phyloP scores from a whole-genome alignment of 352 stramenopile species.

The Hyaloperonospora arabidopsidis region DNA sequence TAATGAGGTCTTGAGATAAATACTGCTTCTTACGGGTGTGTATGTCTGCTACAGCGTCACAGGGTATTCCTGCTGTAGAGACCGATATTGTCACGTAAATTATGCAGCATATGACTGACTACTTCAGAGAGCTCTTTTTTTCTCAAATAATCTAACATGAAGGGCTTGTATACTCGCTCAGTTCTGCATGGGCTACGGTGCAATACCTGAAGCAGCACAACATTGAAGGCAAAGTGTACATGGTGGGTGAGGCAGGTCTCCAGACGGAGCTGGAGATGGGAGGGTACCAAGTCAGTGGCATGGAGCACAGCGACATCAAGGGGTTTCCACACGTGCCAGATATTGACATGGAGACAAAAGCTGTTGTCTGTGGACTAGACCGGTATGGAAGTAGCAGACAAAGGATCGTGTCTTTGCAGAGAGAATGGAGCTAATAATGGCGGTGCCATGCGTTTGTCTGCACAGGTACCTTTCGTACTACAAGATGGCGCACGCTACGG shows the following conservation, averaged over 20 bases:
- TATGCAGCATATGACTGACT: not conserved
- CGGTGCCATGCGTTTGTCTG: not conserved
- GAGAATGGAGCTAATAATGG: not conserved
- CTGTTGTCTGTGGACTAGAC: constrained; percentile 77
- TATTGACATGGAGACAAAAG: constrained; percentile 61
- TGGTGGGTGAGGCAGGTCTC: constrained; percentile 71
- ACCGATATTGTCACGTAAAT: constrained; percentile 77
- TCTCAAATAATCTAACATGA: not conserved
- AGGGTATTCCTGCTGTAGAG: constrained; percentile 56
- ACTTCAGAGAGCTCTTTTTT: not conserved
- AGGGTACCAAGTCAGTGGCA: constrained; percentile 60
- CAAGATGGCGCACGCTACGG: constrained; percentile 77
- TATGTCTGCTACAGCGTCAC: constrained; percentile 37
- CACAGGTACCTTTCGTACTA: constrained; percentile 72
- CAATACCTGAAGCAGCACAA: constrained; percentile 75
- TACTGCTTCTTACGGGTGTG: not conserved
- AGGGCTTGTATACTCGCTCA: constrained; percentile 10
- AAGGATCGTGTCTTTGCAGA: not conserved
- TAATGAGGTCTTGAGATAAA: not conserved
- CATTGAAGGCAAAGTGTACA: constrained; percentile 75
- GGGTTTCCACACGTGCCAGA: constrained; percentile 57
- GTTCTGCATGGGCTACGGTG: constrained; percentile 74
- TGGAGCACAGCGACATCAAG: constrained; percentile 62
- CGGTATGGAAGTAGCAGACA: constrained; percentile 24
- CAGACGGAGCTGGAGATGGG: constrained; percentile 53